These are phyloP conservation scores for Fragilaria radians DNA, from an alignment of 108 stramenopile genomes.

Conservation along the genomic window DNA sequence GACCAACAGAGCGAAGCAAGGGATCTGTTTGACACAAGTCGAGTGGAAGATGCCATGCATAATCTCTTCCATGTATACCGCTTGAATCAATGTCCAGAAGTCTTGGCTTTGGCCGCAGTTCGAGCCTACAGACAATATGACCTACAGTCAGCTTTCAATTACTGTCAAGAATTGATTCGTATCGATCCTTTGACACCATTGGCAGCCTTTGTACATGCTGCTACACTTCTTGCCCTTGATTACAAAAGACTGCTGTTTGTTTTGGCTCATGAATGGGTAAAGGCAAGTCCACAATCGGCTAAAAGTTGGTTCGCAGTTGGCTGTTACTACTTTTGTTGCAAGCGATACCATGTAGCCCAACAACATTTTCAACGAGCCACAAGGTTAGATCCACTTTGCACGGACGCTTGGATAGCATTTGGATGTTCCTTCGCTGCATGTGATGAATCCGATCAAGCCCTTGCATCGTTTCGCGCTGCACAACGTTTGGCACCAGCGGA, in stretches of 20 bases:
- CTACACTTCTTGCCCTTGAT: constrained; percentile 68
- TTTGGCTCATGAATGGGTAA: constrained; percentile 91
- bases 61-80: constrained; percentile 43
- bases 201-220: constrained; percentile 60
- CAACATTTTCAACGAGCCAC: constrained; percentile 89
- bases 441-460: constrained; percentile 95
- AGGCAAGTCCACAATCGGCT: constrained; percentile 75
- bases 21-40: not conserved
- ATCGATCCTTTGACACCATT: constrained; percentile 64
- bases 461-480: constrained; percentile 91
- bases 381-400: constrained; percentile 73
- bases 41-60: constrained; percentile 51
- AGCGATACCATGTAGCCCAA: constrained; percentile 87
- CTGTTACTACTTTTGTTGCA: constrained; percentile 86
- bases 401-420: constrained; percentile 93
- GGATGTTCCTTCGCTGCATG: constrained; percentile 89
- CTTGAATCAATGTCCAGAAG: constrained; percentile 55
- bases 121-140: constrained; percentile 64
- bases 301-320: constrained; percentile 91
- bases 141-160: constrained; percentile 42
- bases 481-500: constrained; percentile 80
- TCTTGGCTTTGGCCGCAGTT: constrained; percentile 68
- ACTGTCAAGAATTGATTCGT: constrained; percentile 50
- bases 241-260: constrained; percentile 85
- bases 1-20: not conserved